phyloP scores from a whole-genome alignment of 2,329 filamentous ascomycete genomes.

The Alternaria viburni region DNA sequence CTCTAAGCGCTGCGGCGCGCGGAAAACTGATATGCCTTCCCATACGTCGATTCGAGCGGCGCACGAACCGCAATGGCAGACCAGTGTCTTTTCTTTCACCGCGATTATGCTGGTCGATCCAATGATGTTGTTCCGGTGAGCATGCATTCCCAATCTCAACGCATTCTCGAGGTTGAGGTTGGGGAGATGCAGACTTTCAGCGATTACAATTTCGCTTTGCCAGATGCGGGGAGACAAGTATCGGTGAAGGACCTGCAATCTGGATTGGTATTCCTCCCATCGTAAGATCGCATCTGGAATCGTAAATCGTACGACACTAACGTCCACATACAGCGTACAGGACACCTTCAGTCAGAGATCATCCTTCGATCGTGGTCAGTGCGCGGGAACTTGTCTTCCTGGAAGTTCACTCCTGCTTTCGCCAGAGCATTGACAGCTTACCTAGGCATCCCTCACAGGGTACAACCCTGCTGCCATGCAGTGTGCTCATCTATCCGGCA shows the following conservation, averaged over 20 bases:
- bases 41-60: not conserved
- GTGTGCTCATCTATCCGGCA: not conserved
- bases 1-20: constrained; percentile 11
- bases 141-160: not conserved
- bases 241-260: not conserved
- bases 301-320: constrained; percentile 6
- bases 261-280: not conserved
- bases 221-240: not conserved
- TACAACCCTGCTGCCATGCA: not conserved
- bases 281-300: not conserved
- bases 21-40: not conserved
- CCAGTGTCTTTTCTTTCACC: not conserved
- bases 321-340: not conserved
- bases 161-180: not conserved
- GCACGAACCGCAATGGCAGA: not conserved
- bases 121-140: not conserved
- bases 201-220: not conserved
- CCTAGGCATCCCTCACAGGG: not conserved
- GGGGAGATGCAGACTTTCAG: not conserved
- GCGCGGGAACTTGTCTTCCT: not conserved
- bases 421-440: not conserved
- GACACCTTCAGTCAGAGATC: not conserved
- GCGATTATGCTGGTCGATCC: not conserved
- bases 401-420: not conserved
- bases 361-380: not conserved